Percentiles rank a stretch among this genome's conserved stretches.
These are phyloP conservation scores for Blastobotrys illinoisensis DNA, from an alignment of 1,139 yeast genomes.

Conservation along the genomic window DNA sequence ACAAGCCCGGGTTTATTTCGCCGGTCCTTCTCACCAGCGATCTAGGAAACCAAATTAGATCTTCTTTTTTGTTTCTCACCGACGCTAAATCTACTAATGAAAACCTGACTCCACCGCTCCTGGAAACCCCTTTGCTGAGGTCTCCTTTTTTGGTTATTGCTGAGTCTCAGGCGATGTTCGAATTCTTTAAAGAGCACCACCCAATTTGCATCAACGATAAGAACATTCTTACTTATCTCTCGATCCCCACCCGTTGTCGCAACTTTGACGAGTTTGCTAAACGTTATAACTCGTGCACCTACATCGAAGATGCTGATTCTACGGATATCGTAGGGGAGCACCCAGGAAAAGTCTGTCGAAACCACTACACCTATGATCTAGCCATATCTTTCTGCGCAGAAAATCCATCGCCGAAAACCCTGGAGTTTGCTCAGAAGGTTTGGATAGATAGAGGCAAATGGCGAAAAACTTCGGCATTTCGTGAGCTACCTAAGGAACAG, in stretches of 20 bases:
- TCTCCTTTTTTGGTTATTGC: slow-evolving; percentile 47
- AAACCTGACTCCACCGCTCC: slow-evolving; percentile 49
- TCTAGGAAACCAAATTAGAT: slow-evolving; percentile 27
- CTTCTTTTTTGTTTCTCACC: slow-evolving; percentile 19
- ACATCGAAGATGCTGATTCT: slow-evolving; percentile 29
- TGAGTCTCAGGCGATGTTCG: slow-evolving; percentile 78
- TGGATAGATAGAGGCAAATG: slow-evolving; percentile 78
- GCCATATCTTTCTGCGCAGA: slow-evolving; percentile 63
- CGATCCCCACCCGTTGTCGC: slow-evolving; percentile 48
- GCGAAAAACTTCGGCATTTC: slow-evolving; percentile 50
- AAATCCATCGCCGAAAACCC: slow-evolving; percentile 37
- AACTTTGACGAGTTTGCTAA: slow-evolving; percentile 45
- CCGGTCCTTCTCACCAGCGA: slow-evolving; percentile 30
- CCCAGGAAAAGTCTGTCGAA: slow-evolving; percentile 36
- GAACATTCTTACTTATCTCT: slow-evolving; percentile 48
- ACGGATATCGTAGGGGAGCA: slow-evolving; percentile 8
- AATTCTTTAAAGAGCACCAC: slow-evolving; percentile 41
- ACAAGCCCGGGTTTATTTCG: slow-evolving; percentile 33
- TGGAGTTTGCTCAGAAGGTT: slow-evolving; percentile 53
- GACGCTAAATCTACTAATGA: slow-evolving; percentile 11
- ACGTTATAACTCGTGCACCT: slow-evolving; percentile 47
- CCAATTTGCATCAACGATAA: slow-evolving; percentile 42
- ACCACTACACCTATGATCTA: slow-evolving; percentile 51
- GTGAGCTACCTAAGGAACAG: slow-evolving; percentile 35
- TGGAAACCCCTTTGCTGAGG: slow-evolving; percentile 50